A percentile compares a stretch with the other conserved stretches of the same genome.
Evolutionary conservation across 176 grass and related monocot genomes (phyloP).

Genomic region (Eleusine coracana): DNA sequence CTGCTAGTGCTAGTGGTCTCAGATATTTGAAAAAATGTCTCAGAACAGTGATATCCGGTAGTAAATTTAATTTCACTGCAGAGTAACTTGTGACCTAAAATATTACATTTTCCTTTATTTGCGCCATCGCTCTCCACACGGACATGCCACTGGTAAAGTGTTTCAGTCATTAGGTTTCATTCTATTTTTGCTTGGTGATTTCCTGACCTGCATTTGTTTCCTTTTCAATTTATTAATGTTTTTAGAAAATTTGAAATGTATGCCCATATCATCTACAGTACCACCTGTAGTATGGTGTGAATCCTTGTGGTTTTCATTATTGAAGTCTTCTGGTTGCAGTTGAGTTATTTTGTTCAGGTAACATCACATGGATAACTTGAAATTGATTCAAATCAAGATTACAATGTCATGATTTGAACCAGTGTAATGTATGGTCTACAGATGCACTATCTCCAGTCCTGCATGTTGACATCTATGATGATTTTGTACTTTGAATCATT

Average conservation of each 20-base stretch:
- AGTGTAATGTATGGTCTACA: neutral
- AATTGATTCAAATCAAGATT: neutral
- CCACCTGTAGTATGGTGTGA: neutral
- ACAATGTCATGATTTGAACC: neutral
- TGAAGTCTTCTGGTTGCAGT: neutral
- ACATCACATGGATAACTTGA: neutral
- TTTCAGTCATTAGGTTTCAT: neutral
- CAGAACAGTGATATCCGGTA: neutral
- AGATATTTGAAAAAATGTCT: conserved; percentile 6
- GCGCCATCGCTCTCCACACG: neutral
- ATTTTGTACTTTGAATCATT: no score
- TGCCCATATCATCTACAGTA: no score
- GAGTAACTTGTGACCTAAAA: neutral
- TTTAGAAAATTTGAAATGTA: neutral
- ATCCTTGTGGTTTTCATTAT: neutral
- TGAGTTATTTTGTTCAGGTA: neutral
- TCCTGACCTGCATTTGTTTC: neutral
- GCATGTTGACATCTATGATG: neutral
- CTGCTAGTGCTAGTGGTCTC: neutral
- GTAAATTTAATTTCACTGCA: neutral
- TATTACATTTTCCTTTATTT: neutral
- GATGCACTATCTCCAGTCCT: neutral
- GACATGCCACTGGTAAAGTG: neutral
- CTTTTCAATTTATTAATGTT: neutral
- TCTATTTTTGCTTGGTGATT: neutral